Percentiles rank a stretch among this genome's conserved stretches.
Evolutionary conservation across 257 asterid species (phyloP).

Genomic region (Primulina eburnea): DNA sequence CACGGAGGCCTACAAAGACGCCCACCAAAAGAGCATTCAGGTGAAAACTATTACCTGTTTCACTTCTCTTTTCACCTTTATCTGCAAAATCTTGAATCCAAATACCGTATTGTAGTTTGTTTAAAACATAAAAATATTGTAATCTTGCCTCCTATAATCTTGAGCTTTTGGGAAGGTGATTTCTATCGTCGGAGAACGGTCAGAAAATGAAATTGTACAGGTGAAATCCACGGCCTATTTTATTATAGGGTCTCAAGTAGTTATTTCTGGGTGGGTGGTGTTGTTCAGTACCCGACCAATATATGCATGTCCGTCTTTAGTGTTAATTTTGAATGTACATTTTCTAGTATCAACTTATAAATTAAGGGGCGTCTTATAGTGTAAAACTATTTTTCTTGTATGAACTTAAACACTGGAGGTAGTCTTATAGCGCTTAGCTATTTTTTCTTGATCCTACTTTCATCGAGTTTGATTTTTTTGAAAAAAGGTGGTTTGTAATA

Average conservation of each 20-base stretch:
- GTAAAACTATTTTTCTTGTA: neutral
- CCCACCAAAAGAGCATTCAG: constrained; percentile 67
- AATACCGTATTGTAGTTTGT: neutral
- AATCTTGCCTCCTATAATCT: neutral
- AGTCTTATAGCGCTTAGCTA: neutral
- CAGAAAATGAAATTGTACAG: neutral
- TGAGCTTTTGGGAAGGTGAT: neutral
- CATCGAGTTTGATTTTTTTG: neutral
- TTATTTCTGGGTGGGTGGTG: no score
- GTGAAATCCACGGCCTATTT: neutral
- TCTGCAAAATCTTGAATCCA: neutral
- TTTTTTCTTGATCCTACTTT: constrained; percentile 15
- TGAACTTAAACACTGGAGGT: neutral
- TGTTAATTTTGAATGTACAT: neutral
- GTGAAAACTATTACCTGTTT: constrained; percentile 28
- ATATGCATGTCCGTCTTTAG: neutral
- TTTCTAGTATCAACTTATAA: neutral
- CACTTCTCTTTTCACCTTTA: neutral
- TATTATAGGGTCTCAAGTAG: no score
- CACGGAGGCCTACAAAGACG: constrained; percentile 73
- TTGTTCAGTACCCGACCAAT: no score
- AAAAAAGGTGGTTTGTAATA: neutral
- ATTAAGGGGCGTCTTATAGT: neutral
- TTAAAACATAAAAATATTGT: neutral
- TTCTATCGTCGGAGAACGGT: neutral